phyloP scores from a whole-genome alignment of 257 asterid species.

The Cruciata laevipes region DNA sequence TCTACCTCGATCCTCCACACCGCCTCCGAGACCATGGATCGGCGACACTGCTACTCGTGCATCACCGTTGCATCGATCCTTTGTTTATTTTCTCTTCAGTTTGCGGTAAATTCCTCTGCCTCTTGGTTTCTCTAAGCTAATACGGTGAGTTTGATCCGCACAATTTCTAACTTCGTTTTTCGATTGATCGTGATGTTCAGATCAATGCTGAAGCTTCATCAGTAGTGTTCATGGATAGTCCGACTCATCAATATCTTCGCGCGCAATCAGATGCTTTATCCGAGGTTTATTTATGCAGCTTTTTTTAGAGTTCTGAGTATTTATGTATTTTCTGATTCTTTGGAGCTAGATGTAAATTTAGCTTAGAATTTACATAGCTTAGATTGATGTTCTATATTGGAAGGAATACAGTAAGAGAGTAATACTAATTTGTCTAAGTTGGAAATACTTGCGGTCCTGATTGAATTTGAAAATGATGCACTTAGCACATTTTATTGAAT shows the following conservation, averaged over 20 bases:
- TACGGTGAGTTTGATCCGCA: neutral
- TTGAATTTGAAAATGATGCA: neutral
- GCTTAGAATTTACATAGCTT: neutral
- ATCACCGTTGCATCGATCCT: conserved; percentile 29
- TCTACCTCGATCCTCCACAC: neutral
- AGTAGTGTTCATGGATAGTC: conserved; percentile 56
- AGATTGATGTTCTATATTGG: neutral
- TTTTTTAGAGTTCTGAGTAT: neutral
- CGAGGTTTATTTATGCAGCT: conserved; percentile 19
- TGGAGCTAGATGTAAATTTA: neutral
- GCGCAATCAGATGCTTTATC: conserved; percentile 29
- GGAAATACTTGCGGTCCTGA: neutral
- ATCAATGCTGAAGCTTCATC: conserved; percentile 50
- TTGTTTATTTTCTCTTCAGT: conserved; percentile 24
- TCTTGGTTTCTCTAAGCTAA: neutral
- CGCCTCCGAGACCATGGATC: conserved; percentile 20
- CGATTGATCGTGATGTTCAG: conserved; percentile 16
- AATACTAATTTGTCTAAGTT: neutral
- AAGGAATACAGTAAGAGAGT: neutral
- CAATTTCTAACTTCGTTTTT: conserved; percentile 3
- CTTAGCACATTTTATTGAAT: neutral
- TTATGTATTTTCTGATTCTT: neutral
- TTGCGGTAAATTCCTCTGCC: conserved; percentile 26
- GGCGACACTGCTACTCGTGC: neutral
- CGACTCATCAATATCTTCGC: conserved; percentile 54